phyloP scores from a whole-genome alignment of 129 eudicot species.

The Ambrosia trifida region DNA sequence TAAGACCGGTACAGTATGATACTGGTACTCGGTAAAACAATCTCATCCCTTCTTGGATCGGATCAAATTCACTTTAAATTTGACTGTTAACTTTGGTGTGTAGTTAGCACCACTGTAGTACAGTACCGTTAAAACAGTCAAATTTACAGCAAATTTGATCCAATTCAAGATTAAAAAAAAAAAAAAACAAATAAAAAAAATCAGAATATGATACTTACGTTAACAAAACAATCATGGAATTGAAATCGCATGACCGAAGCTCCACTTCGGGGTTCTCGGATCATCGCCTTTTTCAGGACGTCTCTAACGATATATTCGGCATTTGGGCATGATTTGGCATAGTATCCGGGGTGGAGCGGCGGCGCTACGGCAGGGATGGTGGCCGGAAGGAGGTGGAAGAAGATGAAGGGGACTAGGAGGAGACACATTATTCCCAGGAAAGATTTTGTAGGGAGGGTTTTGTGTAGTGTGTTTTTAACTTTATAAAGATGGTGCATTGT shows the following conservation, averaged over 20 bases:
- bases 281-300: slow-evolving; percentile 59
- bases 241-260: slow-evolving; percentile 96
- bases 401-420: slow-evolving; percentile 28
- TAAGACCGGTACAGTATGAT: no score
- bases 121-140: background rate
- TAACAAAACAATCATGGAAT: slow-evolving; percentile 92
- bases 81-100: no score
- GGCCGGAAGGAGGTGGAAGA: slow-evolving; percentile 35
- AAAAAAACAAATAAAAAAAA: background rate
- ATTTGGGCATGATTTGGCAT: slow-evolving; percentile 63
- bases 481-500: slow-evolving; percentile 18
- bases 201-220: slow-evolving; percentile 41
- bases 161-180: background rate
- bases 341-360: slow-evolving; percentile 57
- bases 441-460: slow-evolving; percentile 13
- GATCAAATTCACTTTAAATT: no score
- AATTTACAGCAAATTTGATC: background rate
- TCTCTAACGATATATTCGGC: slow-evolving; percentile 64
- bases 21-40: no score
- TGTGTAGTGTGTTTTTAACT: slow-evolving; percentile 18
- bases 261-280: slow-evolving; percentile 68
- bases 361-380: slow-evolving; percentile 24
- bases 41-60: no score
- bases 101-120: no score
- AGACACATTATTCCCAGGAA: slow-evolving; percentile 21